Evolutionary conservation across 108 stramenopile species (phyloP), one percentile per base, ranked within the genome.

Genomic region (Mayamaea pseudoterrestris): DNA sequence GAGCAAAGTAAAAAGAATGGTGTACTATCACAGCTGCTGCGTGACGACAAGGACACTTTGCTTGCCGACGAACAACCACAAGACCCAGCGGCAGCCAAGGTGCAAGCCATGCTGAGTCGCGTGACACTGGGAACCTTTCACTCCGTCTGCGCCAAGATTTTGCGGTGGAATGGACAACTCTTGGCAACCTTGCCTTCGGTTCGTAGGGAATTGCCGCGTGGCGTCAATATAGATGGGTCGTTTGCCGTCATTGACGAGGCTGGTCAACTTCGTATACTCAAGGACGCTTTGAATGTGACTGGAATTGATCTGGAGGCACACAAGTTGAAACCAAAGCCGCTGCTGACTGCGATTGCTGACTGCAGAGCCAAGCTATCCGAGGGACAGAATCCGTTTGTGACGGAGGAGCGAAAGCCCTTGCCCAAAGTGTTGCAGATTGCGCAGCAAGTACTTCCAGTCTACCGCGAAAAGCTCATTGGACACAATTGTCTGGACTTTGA

Each of bases 401-500:
- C 41, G 5, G 21, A 48, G 24, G 52, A 52, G 32, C 56, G 48
- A 31, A 62, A 52, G 20, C 60, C 50, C 1, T 23, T 35, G 18
- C 51, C 46, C 20, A 46, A 23, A 59, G 58, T 58, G 51, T 59
- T 49, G 41, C 32, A 57, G 35, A 60, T 76, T 27, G 78, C 80
- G 18, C 32, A 43, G 2, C 39, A 75, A 54, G 47, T 90, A 5
- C 85, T 78, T 35, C 30, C 35, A 14, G 27, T 27, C 9, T 94
- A 90, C 61, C 80, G 88, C 32, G 61, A 47, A 41, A 68, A 66
- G 35, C 61, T 90, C 22, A 48, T 73, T 18, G 22, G 59, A 17
- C 68, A 65, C 49, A 94, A 94, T 57, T 74, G 78, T 22, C 45
- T 92, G 13, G 93, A 94, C 47, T 92, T 94, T 61, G 90, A 94